phyloP scores from a whole-genome alignment of 371 early-diverging fungal genomes.

The Mucor sp. region DNA sequence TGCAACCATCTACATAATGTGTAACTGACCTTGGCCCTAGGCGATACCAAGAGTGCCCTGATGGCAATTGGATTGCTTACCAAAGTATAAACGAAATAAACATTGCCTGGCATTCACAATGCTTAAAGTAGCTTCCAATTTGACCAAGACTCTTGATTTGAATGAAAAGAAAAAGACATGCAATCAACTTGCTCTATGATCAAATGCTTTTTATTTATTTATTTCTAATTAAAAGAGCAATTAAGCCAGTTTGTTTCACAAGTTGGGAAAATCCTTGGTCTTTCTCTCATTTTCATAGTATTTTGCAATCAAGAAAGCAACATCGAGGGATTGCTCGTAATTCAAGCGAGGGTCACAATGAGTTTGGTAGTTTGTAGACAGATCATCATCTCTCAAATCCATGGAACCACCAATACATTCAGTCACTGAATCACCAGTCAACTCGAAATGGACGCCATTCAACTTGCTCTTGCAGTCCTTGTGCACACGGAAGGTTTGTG shows the following conservation, averaged over 20 bases:
- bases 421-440: slow-evolving; percentile 93
- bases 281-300: slow-evolving; percentile 72
- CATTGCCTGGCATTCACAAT: too few species aligned
- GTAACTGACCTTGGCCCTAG: too few species aligned
- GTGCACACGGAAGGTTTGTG: slow-evolving; percentile 84
- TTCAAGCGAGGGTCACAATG: slow-evolving; percentile 95
- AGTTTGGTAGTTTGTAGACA: slow-evolving; percentile 90
- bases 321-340: slow-evolving; percentile 95
- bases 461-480: slow-evolving; percentile 69
- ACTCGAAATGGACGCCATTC: slow-evolving; percentile 96
- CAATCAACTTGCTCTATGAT: background rate
- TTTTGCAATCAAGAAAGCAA: slow-evolving; percentile 93
- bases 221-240: background rate
- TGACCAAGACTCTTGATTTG: too few species aligned
- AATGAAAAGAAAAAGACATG: too few species aligned
- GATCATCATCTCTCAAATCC: slow-evolving; percentile 80
- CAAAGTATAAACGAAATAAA: too few species aligned
- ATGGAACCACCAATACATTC: slow-evolving; percentile 97
- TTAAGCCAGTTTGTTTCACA: slow-evolving; percentile 13
- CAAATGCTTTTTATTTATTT: background rate
- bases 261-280: slow-evolving; percentile 38
- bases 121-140: too few species aligned
- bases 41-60: too few species aligned
- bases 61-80: too few species aligned
- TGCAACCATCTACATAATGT: too few species aligned